phyloP scores from a whole-genome alignment of 139 green algal species.

The Tetraselmis chui region DNA sequence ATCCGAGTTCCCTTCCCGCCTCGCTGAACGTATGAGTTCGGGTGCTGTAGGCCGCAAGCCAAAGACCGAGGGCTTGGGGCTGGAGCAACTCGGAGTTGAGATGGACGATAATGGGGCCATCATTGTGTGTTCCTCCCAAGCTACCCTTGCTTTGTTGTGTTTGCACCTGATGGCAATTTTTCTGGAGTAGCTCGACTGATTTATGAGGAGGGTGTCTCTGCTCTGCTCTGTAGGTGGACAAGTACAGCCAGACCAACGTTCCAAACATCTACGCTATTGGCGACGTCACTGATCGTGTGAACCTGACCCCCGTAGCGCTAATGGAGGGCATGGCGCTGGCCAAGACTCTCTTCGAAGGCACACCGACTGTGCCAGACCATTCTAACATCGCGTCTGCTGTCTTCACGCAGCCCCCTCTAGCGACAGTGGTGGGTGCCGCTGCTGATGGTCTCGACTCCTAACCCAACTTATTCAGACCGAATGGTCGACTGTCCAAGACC shows the following conservation, averaged over 20 bases:
- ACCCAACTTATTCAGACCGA: too few species aligned
- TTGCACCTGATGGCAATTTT: too few species aligned
- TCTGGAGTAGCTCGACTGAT: too few species aligned
- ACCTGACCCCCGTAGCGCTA: conserved; percentile 91
- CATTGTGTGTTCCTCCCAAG: too few species aligned
- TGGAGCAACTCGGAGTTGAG: conserved; percentile 57
- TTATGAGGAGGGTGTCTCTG: too few species aligned
- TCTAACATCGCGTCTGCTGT: conserved; percentile 51
- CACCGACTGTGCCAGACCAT: conserved; percentile 78
- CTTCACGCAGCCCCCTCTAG: conserved; percentile 87
- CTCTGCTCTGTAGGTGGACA: conserved; percentile 52
- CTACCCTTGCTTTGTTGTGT: too few species aligned
- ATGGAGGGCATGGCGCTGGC: conserved; percentile 96
- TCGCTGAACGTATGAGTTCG: background rate
- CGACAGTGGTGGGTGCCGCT: conserved; percentile 44
- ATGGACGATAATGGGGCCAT: conserved; percentile 52
- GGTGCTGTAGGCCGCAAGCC: conserved; percentile 58
- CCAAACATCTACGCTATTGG: conserved; percentile 87
- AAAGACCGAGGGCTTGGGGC: conserved; percentile 60
- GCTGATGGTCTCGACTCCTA: too few species aligned
- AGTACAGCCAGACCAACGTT: conserved; percentile 77
- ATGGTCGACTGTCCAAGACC: too few species aligned
- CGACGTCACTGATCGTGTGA: conserved; percentile 91
- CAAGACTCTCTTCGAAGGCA: conserved; percentile 71
- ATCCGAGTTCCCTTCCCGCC: background rate